phyloP scores from a whole-genome alignment of 352 stramenopile species.

The Paralagenidium karlingii region DNA sequence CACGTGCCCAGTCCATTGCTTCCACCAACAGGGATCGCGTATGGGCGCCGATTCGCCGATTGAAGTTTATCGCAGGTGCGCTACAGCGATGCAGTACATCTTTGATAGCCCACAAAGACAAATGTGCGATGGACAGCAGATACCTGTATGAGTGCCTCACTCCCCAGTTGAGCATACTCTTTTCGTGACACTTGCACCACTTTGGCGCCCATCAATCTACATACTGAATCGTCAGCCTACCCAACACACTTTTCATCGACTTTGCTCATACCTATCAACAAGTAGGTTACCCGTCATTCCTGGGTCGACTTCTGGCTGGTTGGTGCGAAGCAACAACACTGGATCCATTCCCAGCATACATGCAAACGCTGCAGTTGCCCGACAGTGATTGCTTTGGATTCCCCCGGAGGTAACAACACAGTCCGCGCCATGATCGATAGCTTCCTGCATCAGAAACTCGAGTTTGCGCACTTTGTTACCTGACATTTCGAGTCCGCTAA shows the following conservation, averaged over 20 bases:
- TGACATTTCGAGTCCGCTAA: constrained; percentile 84
- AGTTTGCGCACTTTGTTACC: constrained; percentile 95
- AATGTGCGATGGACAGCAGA: neutral
- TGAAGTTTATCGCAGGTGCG: constrained; percentile 53
- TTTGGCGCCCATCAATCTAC: constrained; percentile 52
- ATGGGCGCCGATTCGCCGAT: constrained; percentile 42
- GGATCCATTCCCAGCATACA: constrained; percentile 87
- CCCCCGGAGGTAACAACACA: constrained; percentile 89
- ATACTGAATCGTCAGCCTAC: neutral
- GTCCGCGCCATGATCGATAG: constrained; percentile 68
- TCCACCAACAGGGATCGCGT: constrained; percentile 77
- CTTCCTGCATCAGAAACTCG: constrained; percentile 89
- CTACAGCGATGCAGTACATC: constrained; percentile 8
- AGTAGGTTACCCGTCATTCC: constrained; percentile 62
- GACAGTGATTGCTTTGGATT: constrained; percentile 92
- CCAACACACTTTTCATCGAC: neutral
- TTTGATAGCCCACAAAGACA: neutral
- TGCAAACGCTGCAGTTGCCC: constrained; percentile 63
- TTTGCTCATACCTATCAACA: constrained; percentile 33
- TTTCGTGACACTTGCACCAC: constrained; percentile 72
- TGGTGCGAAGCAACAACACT: constrained; percentile 82
- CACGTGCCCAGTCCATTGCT: constrained; percentile 89
- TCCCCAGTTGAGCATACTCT: constrained; percentile 68
- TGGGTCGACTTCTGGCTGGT: constrained; percentile 59
- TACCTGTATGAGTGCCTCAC: constrained; percentile 73